Conservation (phyloP, 75 land plant genomes). For the Pseudotsuga menziesii region DNA sequence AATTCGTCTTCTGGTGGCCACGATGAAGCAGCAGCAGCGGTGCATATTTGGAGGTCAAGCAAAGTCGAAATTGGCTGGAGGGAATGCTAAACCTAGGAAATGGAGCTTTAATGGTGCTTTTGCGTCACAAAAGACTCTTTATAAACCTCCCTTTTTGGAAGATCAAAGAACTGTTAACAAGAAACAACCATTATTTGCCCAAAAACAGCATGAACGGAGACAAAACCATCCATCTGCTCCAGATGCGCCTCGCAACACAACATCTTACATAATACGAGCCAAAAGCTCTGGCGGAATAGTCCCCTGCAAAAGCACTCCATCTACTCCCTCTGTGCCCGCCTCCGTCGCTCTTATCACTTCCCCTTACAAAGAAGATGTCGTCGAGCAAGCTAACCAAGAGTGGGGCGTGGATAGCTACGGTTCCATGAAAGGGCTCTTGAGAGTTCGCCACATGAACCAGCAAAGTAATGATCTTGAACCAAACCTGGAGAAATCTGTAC, state of each 20-base stretch:
- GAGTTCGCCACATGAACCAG: constrained; percentile 6
- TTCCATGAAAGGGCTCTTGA: constrained; percentile 40
- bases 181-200: neutral
- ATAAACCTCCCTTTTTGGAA: neutral
- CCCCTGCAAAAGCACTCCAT: constrained; percentile 6
- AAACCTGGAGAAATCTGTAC: neutral
- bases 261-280: constrained; percentile 18
- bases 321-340: constrained; percentile 21
- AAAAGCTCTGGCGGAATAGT: constrained; percentile 12
- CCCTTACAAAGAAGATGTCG: constrained; percentile 13
- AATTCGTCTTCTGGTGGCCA: neutral
- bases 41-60: neutral
- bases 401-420: constrained; percentile 39
- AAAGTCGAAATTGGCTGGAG: constrained; percentile 1
- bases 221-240: neutral
- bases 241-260: constrained; percentile 14
- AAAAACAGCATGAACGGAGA: neutral
- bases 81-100: constrained; percentile 3
- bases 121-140: neutral
- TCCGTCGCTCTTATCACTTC: constrained; percentile 15
- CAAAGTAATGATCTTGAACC: neutral
- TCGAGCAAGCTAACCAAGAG: constrained; percentile 20
- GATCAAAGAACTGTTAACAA: neutral
- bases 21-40: neutral
- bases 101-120: neutral